These are phyloP conservation scores for Hypoxylon trugodes DNA, from an alignment of 495 filamentous ascomycete genomes.

Conservation along the genomic window DNA sequence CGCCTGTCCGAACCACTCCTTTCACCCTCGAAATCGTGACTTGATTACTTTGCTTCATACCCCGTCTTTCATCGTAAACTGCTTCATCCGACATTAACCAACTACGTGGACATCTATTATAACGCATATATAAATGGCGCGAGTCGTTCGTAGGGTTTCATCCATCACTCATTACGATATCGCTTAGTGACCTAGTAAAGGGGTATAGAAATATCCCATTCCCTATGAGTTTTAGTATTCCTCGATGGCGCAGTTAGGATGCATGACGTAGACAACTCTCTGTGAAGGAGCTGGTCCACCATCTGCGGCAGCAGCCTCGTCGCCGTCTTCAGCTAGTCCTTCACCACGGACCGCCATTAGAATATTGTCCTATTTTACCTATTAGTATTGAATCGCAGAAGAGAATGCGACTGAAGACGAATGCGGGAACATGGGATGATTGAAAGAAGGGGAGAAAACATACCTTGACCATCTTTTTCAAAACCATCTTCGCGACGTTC, in stretches of 20 bases:
- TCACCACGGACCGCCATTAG: constrained; percentile 91
- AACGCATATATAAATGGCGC: background rate
- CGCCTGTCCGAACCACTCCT: background rate
- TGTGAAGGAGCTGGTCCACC: constrained; percentile 50
- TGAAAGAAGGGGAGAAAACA: constrained; percentile 38
- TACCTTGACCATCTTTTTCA: constrained; percentile 97
- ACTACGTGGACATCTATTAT: background rate
- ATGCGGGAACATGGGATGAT: background rate
- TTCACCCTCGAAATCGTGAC: background rate
- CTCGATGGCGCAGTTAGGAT: constrained; percentile 92
- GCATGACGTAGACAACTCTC: constrained; percentile 85
- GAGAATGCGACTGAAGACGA: background rate
- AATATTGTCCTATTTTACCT: constrained; percentile 75
- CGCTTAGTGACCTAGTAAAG: background rate
- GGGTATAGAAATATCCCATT: background rate
- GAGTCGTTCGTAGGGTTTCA: no score
- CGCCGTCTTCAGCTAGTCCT: constrained; percentile 69
- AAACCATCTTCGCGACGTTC: constrained; percentile 80
- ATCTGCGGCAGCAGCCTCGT: constrained; percentile 58
- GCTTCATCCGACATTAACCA: background rate
- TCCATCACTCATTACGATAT: no score
- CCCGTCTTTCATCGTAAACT: no score
- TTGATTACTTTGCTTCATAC: no score
- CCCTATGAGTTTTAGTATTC: constrained; percentile 37
- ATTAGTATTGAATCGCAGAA: background rate